These are phyloP conservation scores for Podaxis sp. DNA, from an alignment of 768 basidiomycete species.

Conservation along the genomic window DNA sequence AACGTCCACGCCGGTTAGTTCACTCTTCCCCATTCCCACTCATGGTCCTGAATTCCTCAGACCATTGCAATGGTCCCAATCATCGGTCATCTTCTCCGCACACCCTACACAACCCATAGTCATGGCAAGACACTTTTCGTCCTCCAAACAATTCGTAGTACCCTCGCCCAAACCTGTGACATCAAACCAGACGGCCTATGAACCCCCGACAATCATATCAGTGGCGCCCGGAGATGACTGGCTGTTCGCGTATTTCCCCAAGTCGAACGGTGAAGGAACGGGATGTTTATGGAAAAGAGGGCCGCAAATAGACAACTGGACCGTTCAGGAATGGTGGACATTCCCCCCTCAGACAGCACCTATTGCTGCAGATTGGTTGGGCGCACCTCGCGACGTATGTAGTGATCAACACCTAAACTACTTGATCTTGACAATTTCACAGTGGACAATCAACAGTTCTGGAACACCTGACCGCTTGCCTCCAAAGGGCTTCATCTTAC, in stretches of 20 bases:
- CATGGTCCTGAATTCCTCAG: constrained; percentile 29
- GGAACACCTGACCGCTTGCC: constrained; percentile 54
- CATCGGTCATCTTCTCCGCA: constrained; percentile 65
- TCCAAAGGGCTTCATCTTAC: constrained; percentile 50
- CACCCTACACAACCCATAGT: constrained; percentile 60
- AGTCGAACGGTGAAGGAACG: constrained; percentile 48
- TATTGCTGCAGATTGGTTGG: constrained; percentile 61
- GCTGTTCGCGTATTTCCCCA: constrained; percentile 75
- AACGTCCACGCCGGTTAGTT: constrained; percentile 49
- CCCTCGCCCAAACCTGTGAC: constrained; percentile 48
- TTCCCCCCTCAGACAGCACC: constrained; percentile 50
- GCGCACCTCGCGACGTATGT: constrained; percentile 53
- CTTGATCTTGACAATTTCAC: constrained; percentile 5
- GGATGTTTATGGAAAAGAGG: constrained; percentile 66
- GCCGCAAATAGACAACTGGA: constrained; percentile 58
- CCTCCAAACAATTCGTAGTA: constrained; percentile 59
- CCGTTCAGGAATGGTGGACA: constrained; percentile 50
- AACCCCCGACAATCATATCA: constrained; percentile 59
- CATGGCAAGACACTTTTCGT: constrained; percentile 63
- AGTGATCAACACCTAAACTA: background rate
- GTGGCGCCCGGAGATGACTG: constrained; percentile 54
- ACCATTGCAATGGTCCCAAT: constrained; percentile 66
- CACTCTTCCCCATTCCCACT: constrained; percentile 1
- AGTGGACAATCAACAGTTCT: constrained; percentile 50
- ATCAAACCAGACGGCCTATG: constrained; percentile 44